These are phyloP conservation scores for Globisporangium parvum DNA, from an alignment of 352 stramenopile genomes.

Conservation along the genomic window DNA sequence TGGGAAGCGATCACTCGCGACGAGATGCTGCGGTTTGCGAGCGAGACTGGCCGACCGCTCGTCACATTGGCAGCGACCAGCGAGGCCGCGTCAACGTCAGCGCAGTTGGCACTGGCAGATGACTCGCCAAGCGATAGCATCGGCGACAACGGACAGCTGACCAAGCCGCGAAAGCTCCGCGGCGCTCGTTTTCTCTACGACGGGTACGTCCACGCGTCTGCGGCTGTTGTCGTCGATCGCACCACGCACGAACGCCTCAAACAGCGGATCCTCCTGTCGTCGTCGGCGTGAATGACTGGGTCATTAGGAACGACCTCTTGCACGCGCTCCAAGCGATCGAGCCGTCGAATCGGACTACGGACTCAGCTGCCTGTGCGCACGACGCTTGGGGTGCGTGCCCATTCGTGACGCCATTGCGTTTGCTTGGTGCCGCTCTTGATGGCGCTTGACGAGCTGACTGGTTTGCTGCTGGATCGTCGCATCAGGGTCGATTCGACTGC, in stretches of 20 bases:
- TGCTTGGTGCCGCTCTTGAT: not conserved
- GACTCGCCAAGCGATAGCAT: not conserved
- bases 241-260: not conserved
- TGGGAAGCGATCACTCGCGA: conserved; percentile 70
- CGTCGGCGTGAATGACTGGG: not conserved
- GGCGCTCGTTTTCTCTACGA: conserved; percentile 60
- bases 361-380: conserved; percentile 7
- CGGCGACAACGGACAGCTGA: not conserved
- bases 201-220: conserved; percentile 19
- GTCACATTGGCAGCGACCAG: conserved; percentile 10
- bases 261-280: no score
- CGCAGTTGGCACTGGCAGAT: not conserved
- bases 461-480: not conserved
- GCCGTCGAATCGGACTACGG: conserved; percentile 29
- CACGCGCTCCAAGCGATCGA: conserved; percentile 58
- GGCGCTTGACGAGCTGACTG: not conserved
- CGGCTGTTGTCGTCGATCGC: not conserved
- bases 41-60: conserved; percentile 34
- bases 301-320: conserved; percentile 49
- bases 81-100: not conserved
- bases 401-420: no score
- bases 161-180: not conserved
- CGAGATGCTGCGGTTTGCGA: conserved; percentile 55
- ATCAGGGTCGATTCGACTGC: conserved; percentile 54
- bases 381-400: conserved; percentile 25